These are phyloP conservation scores for Avena eriantha DNA, from an alignment of 176 grass and related monocot genomes.

Conservation along the genomic window DNA sequence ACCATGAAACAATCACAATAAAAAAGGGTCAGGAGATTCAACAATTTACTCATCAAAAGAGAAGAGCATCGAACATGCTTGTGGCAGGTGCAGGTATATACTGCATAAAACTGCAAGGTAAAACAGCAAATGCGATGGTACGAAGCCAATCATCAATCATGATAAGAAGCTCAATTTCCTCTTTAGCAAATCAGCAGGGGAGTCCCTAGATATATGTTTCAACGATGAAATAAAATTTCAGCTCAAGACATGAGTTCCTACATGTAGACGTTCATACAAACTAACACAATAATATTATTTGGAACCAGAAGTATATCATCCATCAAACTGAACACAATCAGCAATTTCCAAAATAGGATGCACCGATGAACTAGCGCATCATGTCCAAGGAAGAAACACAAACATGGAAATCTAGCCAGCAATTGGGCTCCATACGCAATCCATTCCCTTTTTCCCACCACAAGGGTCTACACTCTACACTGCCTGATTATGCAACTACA, in stretches of 20 bases:
- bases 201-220: not conserved
- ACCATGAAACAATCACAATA: slow-evolving; percentile 29
- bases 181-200: not conserved
- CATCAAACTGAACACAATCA: not conserved
- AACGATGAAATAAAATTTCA: not conserved
- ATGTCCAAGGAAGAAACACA: not conserved
- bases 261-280: not conserved
- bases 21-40: slow-evolving; percentile 24
- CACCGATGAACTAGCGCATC: not conserved
- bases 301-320: not conserved
- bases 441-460: not conserved
- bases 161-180: not conserved
- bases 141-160: not conserved
- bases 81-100: slow-evolving; percentile 24
- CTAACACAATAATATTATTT: not conserved
- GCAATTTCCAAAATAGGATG: not conserved
- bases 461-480: not conserved
- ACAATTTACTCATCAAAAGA: slow-evolving; percentile 12
- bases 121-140: not conserved
- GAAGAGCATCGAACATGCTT: not conserved
- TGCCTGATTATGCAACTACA: not conserved
- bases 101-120: not conserved
- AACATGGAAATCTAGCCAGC: not conserved
- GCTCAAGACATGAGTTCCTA: not conserved
- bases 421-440: not conserved